Base-by-base conservation (phyloP, 805 yeast genomes). In the Yarrowia sp. region DNA sequence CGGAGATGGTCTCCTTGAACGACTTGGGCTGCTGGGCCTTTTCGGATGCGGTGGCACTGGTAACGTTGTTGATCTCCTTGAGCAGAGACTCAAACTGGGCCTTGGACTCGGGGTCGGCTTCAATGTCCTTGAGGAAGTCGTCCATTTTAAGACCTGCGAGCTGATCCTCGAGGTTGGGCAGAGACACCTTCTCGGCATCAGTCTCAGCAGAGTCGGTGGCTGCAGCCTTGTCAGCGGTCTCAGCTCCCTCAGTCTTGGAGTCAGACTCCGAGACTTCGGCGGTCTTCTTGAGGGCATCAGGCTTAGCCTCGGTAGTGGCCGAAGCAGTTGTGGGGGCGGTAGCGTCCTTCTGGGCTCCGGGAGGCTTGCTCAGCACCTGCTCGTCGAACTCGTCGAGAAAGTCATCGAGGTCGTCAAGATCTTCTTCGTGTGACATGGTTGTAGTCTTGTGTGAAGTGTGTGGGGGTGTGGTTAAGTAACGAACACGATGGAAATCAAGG, bases 381-480 rank as follows among this genome's bases (percentile, higher is more conserved):
- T 86, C 90, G 44, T 87, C 90, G 72, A 89, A 89, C 67, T 92
- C 97, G 71, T 92, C 97, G 61, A 93, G 79, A 66, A 90, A 80
- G 70, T 90, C 72, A 63, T 71, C 73, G 36, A 71, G 70, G 63
- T 71, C 73, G 46, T 70, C 72, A n/a, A 70, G 66, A 28, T 71
- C 73, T 59, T 71, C 73, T 30, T 70, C 72, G 56, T 61, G 64
- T 26, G 44, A 61, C 44, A 28, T 36, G 19, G 12, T 44, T 46
- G 35, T 44, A 4, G 26, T 24, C 12, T 17, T 10, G 17, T n/a
- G 33, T n/a, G 24, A 22, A n/a, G 4, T 24, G 35, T 54, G 61
- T 54, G 46, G 61, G 17, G 33, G 59, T 30, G 26, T 19, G 43
- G 32, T 24, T 26, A 21, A 36, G 35, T 36, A 54, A 46, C 33